phyloP scores from a whole-genome alignment of 1,139 yeast genomes.

The Taiozyma sp. region DNA sequence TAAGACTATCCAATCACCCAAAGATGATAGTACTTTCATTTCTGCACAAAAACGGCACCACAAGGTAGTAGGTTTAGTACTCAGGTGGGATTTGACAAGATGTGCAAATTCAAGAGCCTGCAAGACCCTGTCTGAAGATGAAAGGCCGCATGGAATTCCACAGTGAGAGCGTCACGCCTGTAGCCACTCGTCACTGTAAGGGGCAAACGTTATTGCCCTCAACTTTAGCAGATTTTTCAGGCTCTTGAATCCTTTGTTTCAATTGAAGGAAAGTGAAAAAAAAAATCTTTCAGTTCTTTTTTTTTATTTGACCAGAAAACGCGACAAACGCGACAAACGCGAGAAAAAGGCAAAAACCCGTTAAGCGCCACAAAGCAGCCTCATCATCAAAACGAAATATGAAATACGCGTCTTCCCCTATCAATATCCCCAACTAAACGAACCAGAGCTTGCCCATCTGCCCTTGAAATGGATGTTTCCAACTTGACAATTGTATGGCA shows the following conservation, averaged over 20 bases:
- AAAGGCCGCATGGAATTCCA: not conserved
- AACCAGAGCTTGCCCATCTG: not conserved
- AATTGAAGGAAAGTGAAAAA: not conserved
- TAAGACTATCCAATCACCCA: conserved; percentile 19
- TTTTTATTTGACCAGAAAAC: not conserved
- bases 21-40: conserved; percentile 13
- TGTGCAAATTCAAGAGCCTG: conserved; percentile 16
- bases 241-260: not conserved
- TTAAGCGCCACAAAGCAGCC: not conserved
- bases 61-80: conserved; percentile 21
- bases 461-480: conserved; percentile 5
- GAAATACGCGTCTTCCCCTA: not conserved
- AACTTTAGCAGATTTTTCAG: not conserved
- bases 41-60: conserved; percentile 28
- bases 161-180: not conserved
- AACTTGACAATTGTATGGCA: conserved; percentile 51
- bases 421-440: not conserved
- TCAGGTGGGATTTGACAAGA: conserved; percentile 27
- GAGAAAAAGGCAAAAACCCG: not conserved
- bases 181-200: not conserved
- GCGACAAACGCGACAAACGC: not conserved
- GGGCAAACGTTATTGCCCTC: not conserved
- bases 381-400: not conserved
- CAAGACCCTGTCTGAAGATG: not conserved
- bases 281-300: not conserved